Evolutionary conservation across 148 eudicot species (phyloP), one percentile per base, ranked within the genome.

Genomic region (Rhododendron vialii): DNA sequence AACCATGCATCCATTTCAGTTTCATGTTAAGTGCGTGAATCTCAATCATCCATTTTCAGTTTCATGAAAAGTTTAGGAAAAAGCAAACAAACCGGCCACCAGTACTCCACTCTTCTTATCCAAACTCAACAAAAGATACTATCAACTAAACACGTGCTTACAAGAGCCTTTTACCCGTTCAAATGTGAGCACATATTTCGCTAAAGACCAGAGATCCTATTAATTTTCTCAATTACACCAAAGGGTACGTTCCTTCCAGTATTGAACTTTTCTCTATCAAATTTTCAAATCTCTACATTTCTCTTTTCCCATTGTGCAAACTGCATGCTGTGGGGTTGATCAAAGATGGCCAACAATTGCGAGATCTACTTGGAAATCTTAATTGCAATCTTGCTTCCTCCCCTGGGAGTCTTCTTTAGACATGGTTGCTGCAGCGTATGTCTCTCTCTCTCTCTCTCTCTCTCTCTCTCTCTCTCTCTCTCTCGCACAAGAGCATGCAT

Each of bases 391-490:
- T 41, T 92, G 30, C 91, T 92, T 43, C 93, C 94, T 83, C 94
- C 94, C 74, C 88, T 91, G 47, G 94, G 94, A 84, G 94, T 92
- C 85, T 91, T 87, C 90, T 90, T 92, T 86, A 88, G 94, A 81
- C 94, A 91, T 47, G 94, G 93, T 51, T 92, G 93, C 53, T 91
- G 93, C 88, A 90, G 92, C 79, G 94, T 91, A 92, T 9, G 87
- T 43, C 41, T 15, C 47, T 43, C 36, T 33, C 14, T 11, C 48
- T 6, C 50, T 12, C 48, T 75, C 48, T 12, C 48, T 75, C 48
- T 43, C 41, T 15, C 45, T 43, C 36, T 33, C 13, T 11, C 48
- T 6, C 50, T 12, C 48, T 75, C 36, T 33, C 13, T 11, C 48
- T 6, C 50, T 12, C 48, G 53, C 48, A 14, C 14, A 55, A 55